These are phyloP conservation scores for Oidiodendron maius DNA, from an alignment of 495 filamentous ascomycete species.

Conservation along the genomic window DNA sequence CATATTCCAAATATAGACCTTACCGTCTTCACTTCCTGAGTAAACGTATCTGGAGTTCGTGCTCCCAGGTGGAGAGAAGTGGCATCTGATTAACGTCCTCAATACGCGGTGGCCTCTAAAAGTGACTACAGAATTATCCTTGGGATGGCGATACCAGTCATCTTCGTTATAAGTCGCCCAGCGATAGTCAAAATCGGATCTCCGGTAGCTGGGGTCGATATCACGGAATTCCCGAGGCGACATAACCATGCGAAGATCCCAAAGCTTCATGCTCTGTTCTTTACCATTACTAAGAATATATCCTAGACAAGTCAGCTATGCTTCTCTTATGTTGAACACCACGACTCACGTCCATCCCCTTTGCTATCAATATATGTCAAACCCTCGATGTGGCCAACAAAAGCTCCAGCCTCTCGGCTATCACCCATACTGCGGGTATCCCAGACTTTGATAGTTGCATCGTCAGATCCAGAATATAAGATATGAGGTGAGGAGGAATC, in stretches of 20 bases:
- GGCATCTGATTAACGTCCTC: conserved; percentile 87
- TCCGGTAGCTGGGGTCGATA: conserved; percentile 48
- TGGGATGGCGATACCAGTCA: conserved; percentile 66
- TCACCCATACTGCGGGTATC: conserved; percentile 88
- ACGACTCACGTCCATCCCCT: conserved; percentile 66
- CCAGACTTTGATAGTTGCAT: conserved; percentile 93
- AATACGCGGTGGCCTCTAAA: conserved; percentile 86
- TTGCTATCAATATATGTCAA: conserved; percentile 95
- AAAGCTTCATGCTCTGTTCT: conserved; percentile 95
- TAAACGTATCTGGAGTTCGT: conserved; percentile 93
- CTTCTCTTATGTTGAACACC: neutral
- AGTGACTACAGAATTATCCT: conserved; percentile 90
- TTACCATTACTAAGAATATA: conserved; percentile 94
- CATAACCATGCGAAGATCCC: conserved; percentile 86
- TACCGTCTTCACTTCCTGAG: conserved; percentile 80
- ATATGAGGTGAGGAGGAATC: conserved; percentile 88
- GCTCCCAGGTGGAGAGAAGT: conserved; percentile 86
- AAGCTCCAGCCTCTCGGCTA: conserved; percentile 81
- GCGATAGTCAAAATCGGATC: conserved; percentile 79
- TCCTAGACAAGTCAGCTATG: conserved; percentile 12
- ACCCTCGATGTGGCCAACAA: conserved; percentile 90
- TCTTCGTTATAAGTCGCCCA: conserved; percentile 62
- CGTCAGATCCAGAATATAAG: conserved; percentile 93
- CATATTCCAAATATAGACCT: conserved; percentile 87
- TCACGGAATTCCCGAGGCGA: conserved; percentile 55